Conservation (phyloP, 2,329 filamentous ascomycete genomes). For the Colletotrichum euphorbiae region DNA sequence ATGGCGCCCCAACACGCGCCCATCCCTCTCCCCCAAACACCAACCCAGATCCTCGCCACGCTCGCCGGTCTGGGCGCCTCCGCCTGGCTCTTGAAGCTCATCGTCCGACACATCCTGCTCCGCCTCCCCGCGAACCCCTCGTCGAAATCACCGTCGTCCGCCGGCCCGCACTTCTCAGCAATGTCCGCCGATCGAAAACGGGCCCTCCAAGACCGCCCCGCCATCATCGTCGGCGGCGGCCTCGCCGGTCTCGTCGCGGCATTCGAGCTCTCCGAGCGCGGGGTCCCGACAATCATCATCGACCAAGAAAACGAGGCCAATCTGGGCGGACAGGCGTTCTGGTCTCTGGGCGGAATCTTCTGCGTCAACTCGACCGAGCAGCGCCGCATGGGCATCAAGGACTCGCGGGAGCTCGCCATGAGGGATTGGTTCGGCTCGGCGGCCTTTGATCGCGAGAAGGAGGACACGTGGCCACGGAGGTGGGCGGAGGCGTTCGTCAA, state of each 20-base stretch:
- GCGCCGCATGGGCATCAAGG: slow-evolving; percentile 68
- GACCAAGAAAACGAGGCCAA: slow-evolving; percentile 69
- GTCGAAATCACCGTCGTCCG: slow-evolving; percentile 18
- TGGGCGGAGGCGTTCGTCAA: slow-evolving; percentile 75
- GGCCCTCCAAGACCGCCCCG: slow-evolving; percentile 49
- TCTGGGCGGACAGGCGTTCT: slow-evolving; percentile 72
- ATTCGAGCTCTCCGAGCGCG: slow-evolving; percentile 64
- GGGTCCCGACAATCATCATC: slow-evolving; percentile 62
- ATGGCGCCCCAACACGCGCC: slow-evolving; percentile 21
- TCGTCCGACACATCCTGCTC: slow-evolving; percentile 37
- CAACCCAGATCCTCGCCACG: slow-evolving; percentile 27
- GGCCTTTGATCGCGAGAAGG: slow-evolving; percentile 65
- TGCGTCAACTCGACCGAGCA: slow-evolving; percentile 68
- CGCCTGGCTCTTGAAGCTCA: slow-evolving; percentile 35
- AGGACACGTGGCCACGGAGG: slow-evolving; percentile 68
- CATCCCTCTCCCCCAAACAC: slow-evolving; percentile 31
- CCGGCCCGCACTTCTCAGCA: slow-evolving; percentile 31
- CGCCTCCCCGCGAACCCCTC: slow-evolving; percentile 31
- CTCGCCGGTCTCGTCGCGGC: slow-evolving; percentile 71
- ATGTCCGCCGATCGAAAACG: slow-evolving; percentile 26
- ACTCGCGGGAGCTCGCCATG: slow-evolving; percentile 67
- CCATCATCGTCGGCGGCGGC: slow-evolving; percentile 68
- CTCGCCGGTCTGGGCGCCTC: slow-evolving; percentile 33
- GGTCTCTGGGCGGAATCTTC: slow-evolving; percentile 72
- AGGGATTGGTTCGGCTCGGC: slow-evolving; percentile 70